Conservation (phyloP, 1,284 basidiomycete species). For the Pyrrhoderma lamaoense region DNA sequence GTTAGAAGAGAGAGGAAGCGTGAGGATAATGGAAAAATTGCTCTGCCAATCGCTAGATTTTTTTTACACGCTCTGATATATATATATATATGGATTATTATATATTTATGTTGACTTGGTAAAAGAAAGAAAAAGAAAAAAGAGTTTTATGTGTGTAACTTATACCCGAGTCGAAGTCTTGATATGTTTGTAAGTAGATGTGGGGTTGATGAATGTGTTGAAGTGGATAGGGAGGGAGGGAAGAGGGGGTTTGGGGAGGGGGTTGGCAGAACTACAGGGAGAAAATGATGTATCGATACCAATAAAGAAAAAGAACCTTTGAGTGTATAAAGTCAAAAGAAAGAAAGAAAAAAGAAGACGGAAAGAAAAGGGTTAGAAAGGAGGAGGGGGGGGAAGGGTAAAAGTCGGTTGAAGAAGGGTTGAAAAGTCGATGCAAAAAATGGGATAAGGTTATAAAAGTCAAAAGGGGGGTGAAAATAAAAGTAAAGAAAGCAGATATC, state of each 20-base stretch:
- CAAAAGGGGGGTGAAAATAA: not conserved
- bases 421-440: too few relatives aligned
- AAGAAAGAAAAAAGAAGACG: not conserved
- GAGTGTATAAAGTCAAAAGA: not conserved
- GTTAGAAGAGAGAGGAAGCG: too few relatives aligned
- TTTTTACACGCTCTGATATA: too few relatives aligned
- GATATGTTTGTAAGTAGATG: too few relatives aligned
- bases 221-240: not conserved
- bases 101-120: too few relatives aligned
- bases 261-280: conserved; percentile 11
- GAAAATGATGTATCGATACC: conserved; percentile 12
- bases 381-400: conserved; percentile 4
- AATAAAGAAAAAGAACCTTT: conserved; percentile 2
- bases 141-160: too few relatives aligned
- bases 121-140: too few relatives aligned
- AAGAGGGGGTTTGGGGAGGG: not conserved
- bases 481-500: not conserved
- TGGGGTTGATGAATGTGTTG: not conserved
- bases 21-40: too few relatives aligned
- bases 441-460: too few relatives aligned
- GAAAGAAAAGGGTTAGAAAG: not conserved
- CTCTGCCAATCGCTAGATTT: too few relatives aligned
- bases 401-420: not conserved
- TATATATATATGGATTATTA: too few relatives aligned
- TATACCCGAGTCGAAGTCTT: too few relatives aligned